Evolutionary conservation across 768 basidiomycete genomes (phyloP), one percentile per base, ranked within the genome.

Genomic region (Rhodotorula toruloides): DNA sequence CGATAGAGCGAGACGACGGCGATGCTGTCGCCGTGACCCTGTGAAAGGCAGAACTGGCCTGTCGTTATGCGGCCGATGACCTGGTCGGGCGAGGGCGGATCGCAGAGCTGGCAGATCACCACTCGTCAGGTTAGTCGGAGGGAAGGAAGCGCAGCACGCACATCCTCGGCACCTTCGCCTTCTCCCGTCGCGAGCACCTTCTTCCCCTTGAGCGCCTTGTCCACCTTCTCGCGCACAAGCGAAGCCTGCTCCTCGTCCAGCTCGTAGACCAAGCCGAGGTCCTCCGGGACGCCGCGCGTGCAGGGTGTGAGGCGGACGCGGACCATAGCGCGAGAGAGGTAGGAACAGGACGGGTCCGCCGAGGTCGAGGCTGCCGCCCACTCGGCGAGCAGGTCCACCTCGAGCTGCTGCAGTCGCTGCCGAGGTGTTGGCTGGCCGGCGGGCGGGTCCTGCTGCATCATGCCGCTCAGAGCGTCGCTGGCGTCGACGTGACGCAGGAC

Each of bases 31-130:
- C 90, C 91, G 64, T 83, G 79, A 0, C 93, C 93, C 36, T 85
- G 83, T 0, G 85, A 82, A 13, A 97, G 81, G 3, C 92, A 93
- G 75, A 83, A 87, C 65, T 85, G 86, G 0, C 92, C 93, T 4
- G 88, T 86, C 0, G 91, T 90, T 27, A 91, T 81, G 73, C 88
- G 89, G 1, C 94, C 93, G 58, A 94, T 84, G 32, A 69, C 27
- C 22, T 44, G 25, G 0, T 60, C 59, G 5, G 27, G 21, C 29
- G 27, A 31, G 2, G 70, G 72, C 3, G 6, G 47, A 4, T 43
- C 25, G 53, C 63, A 63, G 42, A 63, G 58, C 70, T 73, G 55
- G n/a, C n/a, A n/a, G n/a, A n/a, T n/a, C n/a, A n/a, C n/a, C n/a
- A n/a, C n/a, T n/a, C n/a, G n/a, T n/a, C n/a, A n/a, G n/a, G n/a